These are phyloP conservation scores for Colletotrichum aenigma DNA, from an alignment of 2,329 filamentous ascomycete species.

Conservation along the genomic window DNA sequence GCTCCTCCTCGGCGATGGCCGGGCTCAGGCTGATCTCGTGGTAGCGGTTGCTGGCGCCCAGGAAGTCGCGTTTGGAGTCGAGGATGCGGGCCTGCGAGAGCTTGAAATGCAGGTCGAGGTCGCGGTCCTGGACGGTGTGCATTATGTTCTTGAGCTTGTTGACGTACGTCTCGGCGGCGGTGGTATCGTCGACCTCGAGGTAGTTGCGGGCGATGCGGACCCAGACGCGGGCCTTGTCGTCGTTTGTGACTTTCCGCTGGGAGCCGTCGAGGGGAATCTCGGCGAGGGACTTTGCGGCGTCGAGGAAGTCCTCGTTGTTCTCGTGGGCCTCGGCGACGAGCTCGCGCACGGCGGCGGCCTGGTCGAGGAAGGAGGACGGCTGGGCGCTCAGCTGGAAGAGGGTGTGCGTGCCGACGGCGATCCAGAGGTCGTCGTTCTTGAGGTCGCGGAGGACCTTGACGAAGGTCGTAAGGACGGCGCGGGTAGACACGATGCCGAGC, in stretches of 20 bases:
- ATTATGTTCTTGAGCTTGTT: slow-evolving; percentile 97
- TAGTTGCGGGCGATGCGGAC: slow-evolving; percentile 94
- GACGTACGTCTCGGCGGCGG: slow-evolving; percentile 81
- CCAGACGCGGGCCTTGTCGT: slow-evolving; percentile 85
- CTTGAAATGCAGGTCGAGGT: slow-evolving; percentile 82
- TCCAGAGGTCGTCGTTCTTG: slow-evolving; percentile 67
- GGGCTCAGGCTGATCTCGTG: slow-evolving; percentile 82
- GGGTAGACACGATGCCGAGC: slow-evolving; percentile 77
- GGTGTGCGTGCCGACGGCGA: slow-evolving; percentile 78
- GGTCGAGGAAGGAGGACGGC: slow-evolving; percentile 76
- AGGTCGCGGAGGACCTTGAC: slow-evolving; percentile 66
- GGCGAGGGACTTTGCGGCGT: slow-evolving; percentile 78
- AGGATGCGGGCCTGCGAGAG: slow-evolving; percentile 92
- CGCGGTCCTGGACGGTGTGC: slow-evolving; percentile 74
- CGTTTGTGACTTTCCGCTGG: slow-evolving; percentile 81
- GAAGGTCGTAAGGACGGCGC: slow-evolving; percentile 72
- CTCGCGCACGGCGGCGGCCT: slow-evolving; percentile 79
- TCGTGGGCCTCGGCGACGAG: slow-evolving; percentile 86
- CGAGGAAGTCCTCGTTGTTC: slow-evolving; percentile 76
- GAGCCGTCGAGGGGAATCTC: slow-evolving; percentile 89
- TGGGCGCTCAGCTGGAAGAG: slow-evolving; percentile 67
- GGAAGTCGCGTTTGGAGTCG: slow-evolving; percentile 87
- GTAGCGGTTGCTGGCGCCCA: slow-evolving; percentile 87
- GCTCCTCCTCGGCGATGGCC: slow-evolving; percentile 84
- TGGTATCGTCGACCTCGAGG: slow-evolving; percentile 91